Percentiles rank a stretch among this genome's conserved stretches.
phyloP scores from a whole-genome alignment of 2,329 filamentous ascomycete genomes.

The Arthroderma uncinatum region DNA sequence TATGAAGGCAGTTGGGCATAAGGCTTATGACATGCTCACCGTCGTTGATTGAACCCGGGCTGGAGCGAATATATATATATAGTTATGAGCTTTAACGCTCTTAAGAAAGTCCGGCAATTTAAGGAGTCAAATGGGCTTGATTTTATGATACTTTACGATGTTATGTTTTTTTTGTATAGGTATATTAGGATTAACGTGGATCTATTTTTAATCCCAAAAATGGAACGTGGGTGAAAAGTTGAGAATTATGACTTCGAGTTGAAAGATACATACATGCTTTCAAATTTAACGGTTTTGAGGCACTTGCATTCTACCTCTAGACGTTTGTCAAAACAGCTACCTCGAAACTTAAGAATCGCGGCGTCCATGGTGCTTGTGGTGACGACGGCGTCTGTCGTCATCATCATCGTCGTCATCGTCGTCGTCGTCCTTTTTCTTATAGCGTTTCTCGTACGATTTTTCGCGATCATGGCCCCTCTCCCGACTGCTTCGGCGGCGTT shows the following conservation, averaged over 20 bases:
- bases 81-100: no score
- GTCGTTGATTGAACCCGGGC: conserved; percentile 40
- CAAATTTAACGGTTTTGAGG: background rate
- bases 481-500: conserved; percentile 16
- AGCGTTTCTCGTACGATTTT: conserved; percentile 5
- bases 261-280: background rate
- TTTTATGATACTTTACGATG: no score
- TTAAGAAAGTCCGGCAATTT: no score
- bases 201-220: background rate
- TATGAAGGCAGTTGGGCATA: conserved; percentile 43
- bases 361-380: conserved; percentile 7
- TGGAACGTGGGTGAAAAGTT: background rate
- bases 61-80: background rate
- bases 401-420: conserved; percentile 13
- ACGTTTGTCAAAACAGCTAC: background rate
- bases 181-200: no score
- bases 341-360: background rate
- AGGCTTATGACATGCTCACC: conserved; percentile 46
- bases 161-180: no score
- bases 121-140: no score
- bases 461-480: conserved; percentile 17
- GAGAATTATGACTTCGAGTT: background rate
- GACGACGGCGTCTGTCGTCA: conserved; percentile 8
- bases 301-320: no score
- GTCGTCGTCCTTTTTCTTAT: conserved; percentile 5